Evolutionary conservation across 306 rosid genomes (phyloP).

Genomic region (Quercus ilex): DNA sequence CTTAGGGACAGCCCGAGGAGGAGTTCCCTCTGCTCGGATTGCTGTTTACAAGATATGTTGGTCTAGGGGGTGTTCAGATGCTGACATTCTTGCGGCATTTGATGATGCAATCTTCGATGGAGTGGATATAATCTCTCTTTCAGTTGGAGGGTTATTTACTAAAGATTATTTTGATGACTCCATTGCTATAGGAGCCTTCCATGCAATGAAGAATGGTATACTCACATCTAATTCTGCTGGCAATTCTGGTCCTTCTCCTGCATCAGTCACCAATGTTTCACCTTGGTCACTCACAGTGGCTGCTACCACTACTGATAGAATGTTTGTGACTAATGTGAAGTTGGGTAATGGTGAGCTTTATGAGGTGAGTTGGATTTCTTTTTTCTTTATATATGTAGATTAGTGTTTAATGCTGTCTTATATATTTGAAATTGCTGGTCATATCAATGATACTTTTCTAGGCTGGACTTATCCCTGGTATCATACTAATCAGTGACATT

Average conservation of each 20-base stretch:
- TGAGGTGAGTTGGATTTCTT: constrained; percentile 19
- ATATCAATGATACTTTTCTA: too few species aligned
- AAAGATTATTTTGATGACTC: constrained; percentile 20
- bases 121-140: constrained; percentile 41
- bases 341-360: constrained; percentile 32
- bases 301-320: constrained; percentile 32
- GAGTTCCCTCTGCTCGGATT: constrained; percentile 42
- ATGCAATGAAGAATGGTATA: constrained; percentile 44
- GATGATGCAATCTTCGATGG: constrained; percentile 60
- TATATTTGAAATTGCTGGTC: too few species aligned
- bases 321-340: constrained; percentile 31
- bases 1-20: constrained; percentile 51
- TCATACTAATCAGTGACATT: too few species aligned
- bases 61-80: constrained; percentile 25
- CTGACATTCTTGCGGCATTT: constrained; percentile 50
- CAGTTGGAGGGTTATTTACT: constrained; percentile 16
- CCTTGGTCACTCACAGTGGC: constrained; percentile 56
- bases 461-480: too few species aligned
- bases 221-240: constrained; percentile 38
- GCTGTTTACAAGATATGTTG: constrained; percentile 59
- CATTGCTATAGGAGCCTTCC: constrained; percentile 44
- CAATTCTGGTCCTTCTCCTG: constrained; percentile 22
- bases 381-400: too few species aligned
- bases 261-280: not conserved
- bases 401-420: too few species aligned